These are phyloP conservation scores for Amanita brunnescens DNA, from an alignment of 768 basidiomycete species.

Conservation along the genomic window DNA sequence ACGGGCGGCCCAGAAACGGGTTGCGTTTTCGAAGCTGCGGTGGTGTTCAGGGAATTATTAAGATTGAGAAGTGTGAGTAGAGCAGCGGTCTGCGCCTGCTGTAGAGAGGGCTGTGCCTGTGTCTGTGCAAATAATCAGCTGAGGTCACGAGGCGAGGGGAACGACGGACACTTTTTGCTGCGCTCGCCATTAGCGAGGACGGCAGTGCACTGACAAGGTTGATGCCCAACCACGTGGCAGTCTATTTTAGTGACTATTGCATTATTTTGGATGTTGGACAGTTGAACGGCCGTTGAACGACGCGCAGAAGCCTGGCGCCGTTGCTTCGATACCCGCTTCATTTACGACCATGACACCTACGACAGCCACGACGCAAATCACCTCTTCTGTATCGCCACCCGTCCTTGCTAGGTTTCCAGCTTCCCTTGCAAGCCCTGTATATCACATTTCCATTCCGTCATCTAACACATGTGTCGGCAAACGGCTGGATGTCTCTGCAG, in stretches of 20 bases:
- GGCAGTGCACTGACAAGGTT: background rate
- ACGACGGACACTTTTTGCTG: constrained; percentile 9
- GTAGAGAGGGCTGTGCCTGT: constrained; percentile 51
- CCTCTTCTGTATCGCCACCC: background rate
- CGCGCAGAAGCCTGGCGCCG: background rate
- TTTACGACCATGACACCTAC: constrained; percentile 6
- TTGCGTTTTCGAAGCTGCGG: constrained; percentile 39
- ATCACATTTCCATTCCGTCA: constrained; percentile 9
- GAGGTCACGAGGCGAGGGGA: background rate
- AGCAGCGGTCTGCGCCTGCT: constrained; percentile 82
- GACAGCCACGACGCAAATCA: constrained; percentile 9
- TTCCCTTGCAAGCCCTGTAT: constrained; percentile 6
- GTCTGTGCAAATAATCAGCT: constrained; percentile 14
- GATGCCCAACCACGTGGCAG: background rate
- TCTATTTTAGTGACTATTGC: background rate
- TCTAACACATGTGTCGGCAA: constrained; percentile 50
- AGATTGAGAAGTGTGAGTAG: constrained; percentile 83
- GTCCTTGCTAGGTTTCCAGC: background rate
- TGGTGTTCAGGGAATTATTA: constrained; percentile 48
- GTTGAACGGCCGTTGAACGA: background rate
- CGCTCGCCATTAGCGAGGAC: constrained; percentile 24
- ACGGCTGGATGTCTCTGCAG: constrained; percentile 53
- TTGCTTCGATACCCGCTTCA: background rate
- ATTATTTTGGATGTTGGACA: background rate
- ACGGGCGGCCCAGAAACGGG: constrained; percentile 63